Conservation (phyloP, 768 basidiomycete species). For the Rhodotorula babjevae region DNA sequence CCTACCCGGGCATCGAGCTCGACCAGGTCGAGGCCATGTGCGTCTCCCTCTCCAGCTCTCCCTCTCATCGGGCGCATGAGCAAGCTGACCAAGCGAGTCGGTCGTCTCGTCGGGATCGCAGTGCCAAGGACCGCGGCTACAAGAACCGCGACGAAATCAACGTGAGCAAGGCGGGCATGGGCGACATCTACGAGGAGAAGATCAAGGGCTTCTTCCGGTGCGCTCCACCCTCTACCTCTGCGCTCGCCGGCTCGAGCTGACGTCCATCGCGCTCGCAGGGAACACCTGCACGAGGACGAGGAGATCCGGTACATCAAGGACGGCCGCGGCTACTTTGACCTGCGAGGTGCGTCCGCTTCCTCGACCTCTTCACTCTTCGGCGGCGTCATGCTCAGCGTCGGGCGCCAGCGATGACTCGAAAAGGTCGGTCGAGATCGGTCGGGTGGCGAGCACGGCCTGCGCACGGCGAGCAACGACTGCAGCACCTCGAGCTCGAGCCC, state of each 20-base stretch:
- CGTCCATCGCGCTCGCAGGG: neutral
- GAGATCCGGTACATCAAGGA: slow-evolving; percentile 83
- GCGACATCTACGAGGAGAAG: slow-evolving; percentile 75
- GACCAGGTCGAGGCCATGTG: slow-evolving; percentile 53
- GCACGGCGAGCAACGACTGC: too few species aligned
- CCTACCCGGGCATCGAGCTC: slow-evolving; percentile 64
- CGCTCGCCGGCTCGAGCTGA: neutral
- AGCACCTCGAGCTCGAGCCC: too few species aligned
- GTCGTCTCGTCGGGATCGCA: neutral
- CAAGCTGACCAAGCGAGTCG: neutral
- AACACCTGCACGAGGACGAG: slow-evolving; percentile 90
- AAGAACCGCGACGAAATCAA: slow-evolving; percentile 77
- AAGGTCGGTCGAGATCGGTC: too few species aligned
- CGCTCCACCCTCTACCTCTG: neutral
- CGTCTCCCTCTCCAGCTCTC: neutral
- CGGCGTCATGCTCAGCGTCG: too few species aligned
- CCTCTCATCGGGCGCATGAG: neutral
- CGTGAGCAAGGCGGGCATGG: slow-evolving; percentile 70
- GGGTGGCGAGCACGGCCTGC: too few species aligned
- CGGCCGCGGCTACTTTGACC: slow-evolving; percentile 89
- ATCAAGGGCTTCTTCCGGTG: slow-evolving; percentile 64
- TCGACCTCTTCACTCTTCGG: too few species aligned
- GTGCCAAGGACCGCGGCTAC: slow-evolving; percentile 64
- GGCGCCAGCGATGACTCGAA: too few species aligned
- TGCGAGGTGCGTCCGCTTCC: slow-evolving; percentile 57